phyloP scores from a whole-genome alignment of 2,329 filamentous ascomycete species.

The Fusarium sp. region DNA sequence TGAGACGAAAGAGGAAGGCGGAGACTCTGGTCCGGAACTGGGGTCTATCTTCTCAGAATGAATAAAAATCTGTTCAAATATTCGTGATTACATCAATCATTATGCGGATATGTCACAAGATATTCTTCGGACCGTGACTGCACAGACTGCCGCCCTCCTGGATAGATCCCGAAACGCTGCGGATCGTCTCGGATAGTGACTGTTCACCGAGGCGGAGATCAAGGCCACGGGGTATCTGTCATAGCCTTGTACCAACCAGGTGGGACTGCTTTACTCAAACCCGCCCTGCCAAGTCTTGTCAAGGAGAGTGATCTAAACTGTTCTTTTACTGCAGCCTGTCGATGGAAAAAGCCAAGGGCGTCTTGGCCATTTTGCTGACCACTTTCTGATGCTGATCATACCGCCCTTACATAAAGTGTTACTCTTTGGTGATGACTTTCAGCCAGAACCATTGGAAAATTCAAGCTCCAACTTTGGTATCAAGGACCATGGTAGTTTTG shows the following conservation, averaged over 20 bases:
- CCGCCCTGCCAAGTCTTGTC: background rate
- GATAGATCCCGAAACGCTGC: background rate
- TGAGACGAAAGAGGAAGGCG: slow-evolving; percentile 17
- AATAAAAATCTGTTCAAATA: background rate
- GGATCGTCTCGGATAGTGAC: slow-evolving; percentile 1
- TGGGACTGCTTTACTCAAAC: background rate
- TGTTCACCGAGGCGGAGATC: background rate
- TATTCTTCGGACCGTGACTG: background rate
- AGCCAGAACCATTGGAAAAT: background rate
- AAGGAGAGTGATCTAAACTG: background rate
- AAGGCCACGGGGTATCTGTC: background rate
- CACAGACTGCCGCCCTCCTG: background rate
- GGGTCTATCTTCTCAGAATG: slow-evolving; percentile 44
- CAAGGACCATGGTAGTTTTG: slow-evolving; percentile 4
- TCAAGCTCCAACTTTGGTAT: background rate
- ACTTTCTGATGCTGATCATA: background rate
- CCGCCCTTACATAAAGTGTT: background rate
- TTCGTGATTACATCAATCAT: background rate
- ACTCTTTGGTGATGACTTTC: background rate
- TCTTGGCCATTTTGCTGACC: background rate
- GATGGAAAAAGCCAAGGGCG: no score
- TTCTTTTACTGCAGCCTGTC: no score
- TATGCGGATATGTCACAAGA: background rate
- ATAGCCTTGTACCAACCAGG: background rate
- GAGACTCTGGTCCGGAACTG: slow-evolving; percentile 45